Conservation (phyloP, 176 grass and related monocot species). For the Zea mays region DNA sequence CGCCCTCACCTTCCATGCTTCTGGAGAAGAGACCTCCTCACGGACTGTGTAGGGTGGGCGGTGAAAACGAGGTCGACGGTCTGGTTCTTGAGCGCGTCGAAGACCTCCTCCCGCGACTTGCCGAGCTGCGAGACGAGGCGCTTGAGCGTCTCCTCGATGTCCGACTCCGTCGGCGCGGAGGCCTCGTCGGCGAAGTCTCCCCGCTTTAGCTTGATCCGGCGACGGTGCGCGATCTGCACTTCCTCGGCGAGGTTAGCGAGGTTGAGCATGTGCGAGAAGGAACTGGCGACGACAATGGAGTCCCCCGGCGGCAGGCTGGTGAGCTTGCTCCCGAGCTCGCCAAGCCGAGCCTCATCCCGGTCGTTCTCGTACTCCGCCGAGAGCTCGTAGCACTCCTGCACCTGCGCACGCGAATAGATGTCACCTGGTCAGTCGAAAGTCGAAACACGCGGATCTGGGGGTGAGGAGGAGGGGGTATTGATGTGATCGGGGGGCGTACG, state of each 20-base stretch:
- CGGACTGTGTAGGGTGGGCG: slow-evolving; percentile 89
- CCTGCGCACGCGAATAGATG: slow-evolving; percentile 37
- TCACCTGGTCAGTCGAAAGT: not conserved
- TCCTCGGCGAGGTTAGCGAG: slow-evolving; percentile 96
- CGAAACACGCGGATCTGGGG: slow-evolving; percentile 34
- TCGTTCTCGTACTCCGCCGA: slow-evolving; percentile 88
- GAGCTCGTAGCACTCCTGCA: slow-evolving; percentile 97
- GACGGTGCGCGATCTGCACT: slow-evolving; percentile 86
- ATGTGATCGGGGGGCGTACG: slow-evolving; percentile 36
- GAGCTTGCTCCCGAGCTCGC: slow-evolving; percentile 78
- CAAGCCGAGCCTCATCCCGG: slow-evolving; percentile 55
- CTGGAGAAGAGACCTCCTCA: slow-evolving; percentile 93
- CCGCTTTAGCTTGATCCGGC: slow-evolving; percentile 87
- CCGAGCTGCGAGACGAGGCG: slow-evolving; percentile 67
- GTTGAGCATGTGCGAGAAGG: slow-evolving; percentile 99
- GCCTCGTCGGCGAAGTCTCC: slow-evolving; percentile 87
- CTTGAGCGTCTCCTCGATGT: slow-evolving; percentile 97
- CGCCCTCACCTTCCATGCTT: slow-evolving; percentile 67
- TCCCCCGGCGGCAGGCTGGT: slow-evolving; percentile 66
- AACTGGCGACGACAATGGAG: slow-evolving; percentile 79
- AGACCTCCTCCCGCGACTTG: slow-evolving; percentile 83
- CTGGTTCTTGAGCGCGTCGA: slow-evolving; percentile 96
- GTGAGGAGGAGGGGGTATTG: not conserved
- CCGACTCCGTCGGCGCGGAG: slow-evolving; percentile 82
- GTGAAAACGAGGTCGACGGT: slow-evolving; percentile 97